A percentile compares a stretch with the other conserved stretches of the same genome.
phyloP scores from a whole-genome alignment of 441 rosid genomes.

The Pelargonium australe region DNA sequence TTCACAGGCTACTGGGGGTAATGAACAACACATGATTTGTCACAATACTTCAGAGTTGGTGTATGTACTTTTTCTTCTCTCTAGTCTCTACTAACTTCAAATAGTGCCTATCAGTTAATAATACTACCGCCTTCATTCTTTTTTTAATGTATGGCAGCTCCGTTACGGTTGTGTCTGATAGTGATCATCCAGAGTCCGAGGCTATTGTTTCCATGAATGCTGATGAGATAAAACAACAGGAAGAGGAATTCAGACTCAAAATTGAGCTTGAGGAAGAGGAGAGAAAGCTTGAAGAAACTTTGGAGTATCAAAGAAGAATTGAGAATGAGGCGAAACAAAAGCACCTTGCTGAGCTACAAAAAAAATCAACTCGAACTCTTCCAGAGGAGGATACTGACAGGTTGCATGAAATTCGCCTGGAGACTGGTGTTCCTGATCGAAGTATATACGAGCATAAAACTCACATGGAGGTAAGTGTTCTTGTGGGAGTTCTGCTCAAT shows the following conservation, averaged over 20 bases:
- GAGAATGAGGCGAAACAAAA: slow-evolving; percentile 89
- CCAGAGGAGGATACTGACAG: slow-evolving; percentile 26
- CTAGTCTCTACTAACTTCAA: background rate
- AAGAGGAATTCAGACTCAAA: slow-evolving; percentile 65
- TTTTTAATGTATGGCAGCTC: slow-evolving; percentile 38
- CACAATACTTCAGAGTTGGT: slow-evolving; percentile 43
- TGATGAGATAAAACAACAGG: slow-evolving; percentile 51
- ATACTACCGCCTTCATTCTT: too few species aligned
- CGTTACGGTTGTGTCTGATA: slow-evolving; percentile 43
- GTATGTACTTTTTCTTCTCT: slow-evolving; percentile 23
- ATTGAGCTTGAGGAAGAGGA: slow-evolving; percentile 87
- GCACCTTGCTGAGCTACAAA: slow-evolving; percentile 77
- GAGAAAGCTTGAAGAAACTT: slow-evolving; percentile 73
- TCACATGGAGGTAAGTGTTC: background rate
- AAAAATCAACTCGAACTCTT: slow-evolving; percentile 37
- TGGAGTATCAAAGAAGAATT: slow-evolving; percentile 80
- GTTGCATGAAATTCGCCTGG: slow-evolving; percentile 27
- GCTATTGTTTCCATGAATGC: slow-evolving; percentile 30
- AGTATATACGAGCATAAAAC: too few species aligned
- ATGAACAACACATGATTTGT: slow-evolving; percentile 37
- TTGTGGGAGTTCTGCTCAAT: background rate
- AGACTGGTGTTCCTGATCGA: slow-evolving; percentile 17
- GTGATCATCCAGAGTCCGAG: slow-evolving; percentile 44
- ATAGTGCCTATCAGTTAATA: too few species aligned
- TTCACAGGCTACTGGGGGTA: slow-evolving; percentile 24